Percentiles rank a stretch among this genome's conserved stretches.
These are phyloP conservation scores for Pseudopithomyces maydicus DNA, from an alignment of 2,329 filamentous ascomycete species.

Conservation along the genomic window DNA sequence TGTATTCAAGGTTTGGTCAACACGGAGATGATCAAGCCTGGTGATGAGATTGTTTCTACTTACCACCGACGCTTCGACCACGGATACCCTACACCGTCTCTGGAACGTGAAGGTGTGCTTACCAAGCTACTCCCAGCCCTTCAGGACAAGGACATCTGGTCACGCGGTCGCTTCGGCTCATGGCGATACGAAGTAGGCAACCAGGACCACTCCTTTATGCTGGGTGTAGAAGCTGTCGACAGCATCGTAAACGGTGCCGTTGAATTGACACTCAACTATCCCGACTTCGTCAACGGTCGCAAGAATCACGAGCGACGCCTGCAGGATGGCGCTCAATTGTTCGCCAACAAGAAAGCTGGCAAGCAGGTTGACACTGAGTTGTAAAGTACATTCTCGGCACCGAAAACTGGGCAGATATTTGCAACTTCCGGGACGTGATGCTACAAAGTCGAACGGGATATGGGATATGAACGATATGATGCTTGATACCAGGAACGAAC, in stretches of 20 bases:
- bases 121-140: slow-evolving; percentile 92
- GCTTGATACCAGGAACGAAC: slow-evolving; percentile 20
- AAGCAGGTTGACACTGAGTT: slow-evolving; percentile 11
- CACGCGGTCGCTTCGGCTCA: slow-evolving; percentile 94
- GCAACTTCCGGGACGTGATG: not conserved
- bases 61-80: slow-evolving; percentile 99
- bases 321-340: slow-evolving; percentile 65
- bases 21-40: slow-evolving; percentile 91
- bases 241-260: slow-evolving; percentile 87
- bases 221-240: slow-evolving; percentile 91
- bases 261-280: slow-evolving; percentile 94
- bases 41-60: slow-evolving; percentile 94
- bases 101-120: slow-evolving; percentile 94
- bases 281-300: slow-evolving; percentile 88
- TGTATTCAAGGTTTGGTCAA: slow-evolving; percentile 97
- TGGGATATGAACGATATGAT: slow-evolving; percentile 7
- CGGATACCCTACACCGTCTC: slow-evolving; percentile 92
- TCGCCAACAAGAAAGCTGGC: slow-evolving; percentile 50
- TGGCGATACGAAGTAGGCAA: slow-evolving; percentile 98
- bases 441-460: not conserved
- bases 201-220: slow-evolving; percentile 98
- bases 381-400: not conserved
- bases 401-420: not conserved
- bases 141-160: slow-evolving; percentile 88
- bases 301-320: slow-evolving; percentile 69